Conservation (phyloP, 805 yeast genomes). For the Candida jianshihensis region DNA sequence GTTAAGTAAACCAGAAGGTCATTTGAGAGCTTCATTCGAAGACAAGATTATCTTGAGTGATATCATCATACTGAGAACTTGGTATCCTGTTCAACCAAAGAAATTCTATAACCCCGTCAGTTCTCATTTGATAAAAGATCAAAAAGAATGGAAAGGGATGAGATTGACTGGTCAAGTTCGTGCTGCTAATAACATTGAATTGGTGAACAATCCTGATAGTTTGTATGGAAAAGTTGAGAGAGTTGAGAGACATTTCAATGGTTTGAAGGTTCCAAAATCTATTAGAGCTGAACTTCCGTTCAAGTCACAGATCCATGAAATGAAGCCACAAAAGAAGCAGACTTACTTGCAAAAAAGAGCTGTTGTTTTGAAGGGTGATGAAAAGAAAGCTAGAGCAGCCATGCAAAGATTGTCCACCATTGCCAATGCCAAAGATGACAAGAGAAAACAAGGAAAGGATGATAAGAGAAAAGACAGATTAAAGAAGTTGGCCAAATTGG, state of each 20-base stretch:
- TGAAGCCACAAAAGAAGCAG: slow-evolving; percentile 81
- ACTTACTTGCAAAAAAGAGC: slow-evolving; percentile 89
- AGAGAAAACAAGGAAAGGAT: slow-evolving; percentile 63
- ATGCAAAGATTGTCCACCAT: slow-evolving; percentile 83
- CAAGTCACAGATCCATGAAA: slow-evolving; percentile 80
- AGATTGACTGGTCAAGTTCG: slow-evolving; percentile 90
- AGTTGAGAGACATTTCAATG: slow-evolving; percentile 75
- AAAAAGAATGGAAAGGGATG: slow-evolving; percentile 94
- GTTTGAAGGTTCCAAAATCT: slow-evolving; percentile 78
- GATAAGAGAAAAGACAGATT: slow-evolving; percentile 70
- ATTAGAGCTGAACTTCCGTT: slow-evolving; percentile 78
- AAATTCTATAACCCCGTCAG: slow-evolving; percentile 95
- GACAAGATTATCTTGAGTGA: slow-evolving; percentile 91
- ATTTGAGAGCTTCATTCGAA: slow-evolving; percentile 93
- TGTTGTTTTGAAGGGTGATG: slow-evolving; percentile 86
- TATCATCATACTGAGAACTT: slow-evolving; percentile 81
- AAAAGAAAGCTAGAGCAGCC: slow-evolving; percentile 85
- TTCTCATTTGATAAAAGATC: slow-evolving; percentile 69
- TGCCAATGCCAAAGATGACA: slow-evolving; percentile 77
- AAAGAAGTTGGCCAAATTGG: slow-evolving; percentile 69
- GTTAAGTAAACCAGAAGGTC: slow-evolving; percentile 88
- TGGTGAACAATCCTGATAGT: slow-evolving; percentile 51
- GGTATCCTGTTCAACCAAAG: slow-evolving; percentile 93
- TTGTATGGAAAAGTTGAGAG: slow-evolving; percentile 72
- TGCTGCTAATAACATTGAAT: slow-evolving; percentile 58